Conservation (phyloP, 2,329 filamentous ascomycete species). For the Verticillium nubilum region DNA sequence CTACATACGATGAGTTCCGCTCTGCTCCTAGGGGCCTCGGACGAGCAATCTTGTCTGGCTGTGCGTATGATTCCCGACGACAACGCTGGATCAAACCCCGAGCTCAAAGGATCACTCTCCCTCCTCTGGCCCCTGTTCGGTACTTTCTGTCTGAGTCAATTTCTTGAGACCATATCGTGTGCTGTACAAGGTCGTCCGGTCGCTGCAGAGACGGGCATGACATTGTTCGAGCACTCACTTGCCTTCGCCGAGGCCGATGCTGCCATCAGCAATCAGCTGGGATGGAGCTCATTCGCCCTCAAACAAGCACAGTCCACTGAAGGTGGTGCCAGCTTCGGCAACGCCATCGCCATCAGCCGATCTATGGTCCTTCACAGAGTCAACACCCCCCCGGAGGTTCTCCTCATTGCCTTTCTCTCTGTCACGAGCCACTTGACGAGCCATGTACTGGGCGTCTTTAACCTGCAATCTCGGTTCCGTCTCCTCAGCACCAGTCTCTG, state of each 20-base stretch:
- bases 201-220: constrained; percentile 89
- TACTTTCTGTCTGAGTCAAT: constrained; percentile 69
- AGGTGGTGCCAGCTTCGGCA: not conserved
- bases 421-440: constrained; percentile 84
- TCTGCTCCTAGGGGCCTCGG: constrained; percentile 67
- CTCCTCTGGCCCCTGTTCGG: constrained; percentile 71
- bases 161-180: constrained; percentile 82
- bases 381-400: constrained; percentile 84
- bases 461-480: constrained; percentile 73
- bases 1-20: constrained; percentile 68
- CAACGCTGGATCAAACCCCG: constrained; percentile 40
- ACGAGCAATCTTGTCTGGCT: constrained; percentile 68
- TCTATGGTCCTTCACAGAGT: constrained; percentile 70
- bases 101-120: constrained; percentile 72
- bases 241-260: constrained; percentile 95
- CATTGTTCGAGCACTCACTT: constrained; percentile 90
- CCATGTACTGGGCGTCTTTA: constrained; percentile 74
- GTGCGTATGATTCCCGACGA: constrained; percentile 64
- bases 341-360: constrained; percentile 45
- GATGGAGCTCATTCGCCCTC: constrained; percentile 59
- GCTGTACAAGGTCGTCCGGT: constrained; percentile 78
- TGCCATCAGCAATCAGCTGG: constrained; percentile 74
- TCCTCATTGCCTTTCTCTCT: constrained; percentile 83
- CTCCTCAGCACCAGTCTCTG: constrained; percentile 83
- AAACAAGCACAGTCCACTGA: constrained; percentile 23